These are phyloP conservation scores for Gamsiella multidivaricata DNA, from an alignment of 192 early-diverging fungal genomes.

Conservation along the genomic window DNA sequence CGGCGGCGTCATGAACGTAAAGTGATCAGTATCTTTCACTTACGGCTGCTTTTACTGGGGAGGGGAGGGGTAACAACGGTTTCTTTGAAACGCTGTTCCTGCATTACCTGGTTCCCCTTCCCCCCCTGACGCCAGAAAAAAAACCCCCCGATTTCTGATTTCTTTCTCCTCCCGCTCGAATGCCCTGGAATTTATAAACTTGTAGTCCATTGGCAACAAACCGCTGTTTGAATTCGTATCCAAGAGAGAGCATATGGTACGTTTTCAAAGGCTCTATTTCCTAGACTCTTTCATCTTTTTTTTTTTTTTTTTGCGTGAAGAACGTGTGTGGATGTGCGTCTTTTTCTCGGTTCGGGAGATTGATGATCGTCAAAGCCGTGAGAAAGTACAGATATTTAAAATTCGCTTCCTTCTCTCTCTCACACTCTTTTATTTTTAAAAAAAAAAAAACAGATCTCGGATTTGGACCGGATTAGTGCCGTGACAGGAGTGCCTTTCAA, in stretches of 20 bases:
- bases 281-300: no score
- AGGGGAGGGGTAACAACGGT: no score
- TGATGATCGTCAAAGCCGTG: no score
- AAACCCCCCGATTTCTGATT: neutral
- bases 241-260: constrained; percentile 44
- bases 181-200: neutral
- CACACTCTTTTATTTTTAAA: neutral
- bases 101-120: no score
- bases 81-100: no score
- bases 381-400: constrained; percentile 5
- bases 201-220: constrained; percentile 24
- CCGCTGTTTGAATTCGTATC: constrained; percentile 33
- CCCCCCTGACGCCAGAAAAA: neutral
- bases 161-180: neutral
- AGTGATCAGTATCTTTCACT: neutral
- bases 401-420: neutral
- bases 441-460: constrained; percentile 20
- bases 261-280: neutral
- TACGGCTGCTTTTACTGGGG: neutral
- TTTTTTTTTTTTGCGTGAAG: no score
- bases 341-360: no score
- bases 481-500: constrained; percentile 39
- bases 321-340: no score
- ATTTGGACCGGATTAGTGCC: constrained; percentile 34
- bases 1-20: constrained; percentile 44